Evolutionary conservation across 2,329 filamentous ascomycete genomes (phyloP).

Genomic region (Claviceps fusiformis): DNA sequence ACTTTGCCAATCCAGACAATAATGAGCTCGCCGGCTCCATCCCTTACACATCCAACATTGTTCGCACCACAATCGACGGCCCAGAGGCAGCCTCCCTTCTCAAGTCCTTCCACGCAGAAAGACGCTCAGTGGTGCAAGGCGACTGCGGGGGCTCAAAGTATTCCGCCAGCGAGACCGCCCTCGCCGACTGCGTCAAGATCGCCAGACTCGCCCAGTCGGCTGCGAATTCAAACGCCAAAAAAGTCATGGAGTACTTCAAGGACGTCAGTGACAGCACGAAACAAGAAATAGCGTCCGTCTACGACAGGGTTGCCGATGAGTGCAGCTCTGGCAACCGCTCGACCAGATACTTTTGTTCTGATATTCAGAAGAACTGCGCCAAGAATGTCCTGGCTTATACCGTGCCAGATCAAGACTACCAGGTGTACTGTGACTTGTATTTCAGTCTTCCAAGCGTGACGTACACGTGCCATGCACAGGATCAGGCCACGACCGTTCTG

Average conservation of each 20-base stretch:
- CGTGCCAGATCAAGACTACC: constrained; percentile 35
- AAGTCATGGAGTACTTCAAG: constrained; percentile 52
- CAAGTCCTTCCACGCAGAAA: constrained; percentile 29
- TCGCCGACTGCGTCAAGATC: constrained; percentile 39
- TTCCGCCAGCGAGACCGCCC: constrained; percentile 32
- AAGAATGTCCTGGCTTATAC: constrained; percentile 46
- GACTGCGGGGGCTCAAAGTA: constrained; percentile 39
- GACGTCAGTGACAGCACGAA: constrained; percentile 31
- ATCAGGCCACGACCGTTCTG: constrained; percentile 49
- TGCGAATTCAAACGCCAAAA: constrained; percentile 35
- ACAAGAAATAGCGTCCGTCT: constrained; percentile 37
- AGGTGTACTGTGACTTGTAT: constrained; percentile 49
- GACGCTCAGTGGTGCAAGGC: constrained; percentile 37
- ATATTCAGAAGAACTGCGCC: constrained; percentile 39
- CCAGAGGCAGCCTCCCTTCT: constrained; percentile 35
- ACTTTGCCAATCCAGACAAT: constrained; percentile 35
- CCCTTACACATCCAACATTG: constrained; percentile 44
- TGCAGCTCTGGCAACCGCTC: constrained; percentile 33
- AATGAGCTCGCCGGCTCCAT: constrained; percentile 40
- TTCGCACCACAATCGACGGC: constrained; percentile 45
- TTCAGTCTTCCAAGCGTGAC: constrained; percentile 40
- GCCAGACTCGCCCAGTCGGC: constrained; percentile 38
- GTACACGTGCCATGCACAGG: constrained; percentile 45
- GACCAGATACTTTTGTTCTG: constrained; percentile 45
- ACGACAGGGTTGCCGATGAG: constrained; percentile 37